Evolutionary conservation across 75 land plant genomes (phyloP).

Genomic region (Sequoiadendron giganteum): DNA sequence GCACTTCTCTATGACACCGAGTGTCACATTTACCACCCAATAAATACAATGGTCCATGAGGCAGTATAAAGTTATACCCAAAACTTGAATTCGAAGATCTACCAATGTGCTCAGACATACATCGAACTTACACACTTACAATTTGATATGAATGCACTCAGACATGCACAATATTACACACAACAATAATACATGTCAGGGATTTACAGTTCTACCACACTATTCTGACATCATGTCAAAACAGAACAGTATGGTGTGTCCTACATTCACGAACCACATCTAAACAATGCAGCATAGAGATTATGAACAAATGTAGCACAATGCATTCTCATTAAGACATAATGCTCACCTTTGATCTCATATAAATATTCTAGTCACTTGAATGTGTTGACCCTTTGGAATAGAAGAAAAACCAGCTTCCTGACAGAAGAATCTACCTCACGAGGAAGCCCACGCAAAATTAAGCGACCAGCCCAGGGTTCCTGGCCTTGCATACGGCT

Average conservation of each 20-base stretch:
- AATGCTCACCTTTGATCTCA: not conserved
- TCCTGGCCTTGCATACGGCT: not conserved
- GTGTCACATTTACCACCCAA: not conserved
- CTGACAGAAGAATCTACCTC: not conserved
- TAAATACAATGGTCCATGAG: not conserved
- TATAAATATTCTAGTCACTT: not conserved
- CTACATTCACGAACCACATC: not conserved
- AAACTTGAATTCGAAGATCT: not conserved
- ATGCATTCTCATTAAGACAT: not conserved
- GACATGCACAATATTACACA: not conserved
- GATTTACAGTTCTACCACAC: not conserved
- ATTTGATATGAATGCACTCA: not conserved
- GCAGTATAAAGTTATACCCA: not conserved
- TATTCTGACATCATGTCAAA: not conserved
- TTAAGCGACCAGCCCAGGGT: not conserved
- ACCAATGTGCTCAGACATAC: not conserved
- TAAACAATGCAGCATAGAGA: not conserved
- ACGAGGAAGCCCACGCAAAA: not conserved
- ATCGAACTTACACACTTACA: not conserved
- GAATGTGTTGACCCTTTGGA: not conserved
- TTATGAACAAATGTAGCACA: not conserved
- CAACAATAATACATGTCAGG: not conserved
- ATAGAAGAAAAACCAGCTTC: not conserved
- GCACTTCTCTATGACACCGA: not conserved
- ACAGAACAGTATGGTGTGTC: not conserved